phyloP scores from a whole-genome alignment of 148 eudicot species.

The Chenopodium suecicum region DNA sequence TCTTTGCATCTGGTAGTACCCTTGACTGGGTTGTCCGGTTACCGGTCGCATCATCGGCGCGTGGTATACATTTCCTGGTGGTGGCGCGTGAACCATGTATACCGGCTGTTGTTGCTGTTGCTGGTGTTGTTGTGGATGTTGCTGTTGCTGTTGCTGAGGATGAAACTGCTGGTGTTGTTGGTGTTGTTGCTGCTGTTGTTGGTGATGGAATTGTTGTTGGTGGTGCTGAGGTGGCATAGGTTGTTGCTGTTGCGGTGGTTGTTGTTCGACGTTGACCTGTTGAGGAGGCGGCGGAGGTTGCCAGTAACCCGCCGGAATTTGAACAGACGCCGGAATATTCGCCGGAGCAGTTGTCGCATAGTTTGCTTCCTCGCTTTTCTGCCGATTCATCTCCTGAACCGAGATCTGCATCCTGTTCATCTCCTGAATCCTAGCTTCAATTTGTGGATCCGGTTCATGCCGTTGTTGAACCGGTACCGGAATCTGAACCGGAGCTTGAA shows the following conservation, averaged over 20 bases:
- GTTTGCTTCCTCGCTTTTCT: background rate
- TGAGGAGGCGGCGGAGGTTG: background rate
- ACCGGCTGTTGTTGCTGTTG: slow-evolving; percentile 40
- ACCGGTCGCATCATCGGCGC: slow-evolving; percentile 44
- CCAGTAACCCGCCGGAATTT: slow-evolving; percentile 44
- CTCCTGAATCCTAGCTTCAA: slow-evolving; percentile 47
- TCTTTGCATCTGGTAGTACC: slow-evolving; percentile 65
- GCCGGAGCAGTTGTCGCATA: background rate
- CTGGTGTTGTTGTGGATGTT: background rate
- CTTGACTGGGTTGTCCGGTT: slow-evolving; percentile 18
- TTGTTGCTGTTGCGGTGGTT: slow-evolving; percentile 1
- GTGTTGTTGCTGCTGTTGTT: slow-evolving; percentile 15
- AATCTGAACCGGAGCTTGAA: slow-evolving; percentile 25
- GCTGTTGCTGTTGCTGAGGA: slow-evolving; percentile 9
- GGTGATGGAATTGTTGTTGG: background rate
- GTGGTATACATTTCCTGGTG: slow-evolving; percentile 40
- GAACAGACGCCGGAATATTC: slow-evolving; percentile 29
- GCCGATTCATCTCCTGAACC: background rate
- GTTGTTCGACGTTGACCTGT: slow-evolving; percentile 21
- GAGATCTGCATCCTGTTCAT: slow-evolving; percentile 25
- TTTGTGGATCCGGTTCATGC: slow-evolving; percentile 22
- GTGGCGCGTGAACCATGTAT: slow-evolving; percentile 64
- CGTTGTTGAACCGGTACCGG: slow-evolving; percentile 36
- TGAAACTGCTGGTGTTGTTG: background rate
- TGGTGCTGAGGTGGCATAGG: slow-evolving; percentile 12